phyloP scores from a whole-genome alignment of 176 grass and related monocot species.

The Pharus latifolius region DNA sequence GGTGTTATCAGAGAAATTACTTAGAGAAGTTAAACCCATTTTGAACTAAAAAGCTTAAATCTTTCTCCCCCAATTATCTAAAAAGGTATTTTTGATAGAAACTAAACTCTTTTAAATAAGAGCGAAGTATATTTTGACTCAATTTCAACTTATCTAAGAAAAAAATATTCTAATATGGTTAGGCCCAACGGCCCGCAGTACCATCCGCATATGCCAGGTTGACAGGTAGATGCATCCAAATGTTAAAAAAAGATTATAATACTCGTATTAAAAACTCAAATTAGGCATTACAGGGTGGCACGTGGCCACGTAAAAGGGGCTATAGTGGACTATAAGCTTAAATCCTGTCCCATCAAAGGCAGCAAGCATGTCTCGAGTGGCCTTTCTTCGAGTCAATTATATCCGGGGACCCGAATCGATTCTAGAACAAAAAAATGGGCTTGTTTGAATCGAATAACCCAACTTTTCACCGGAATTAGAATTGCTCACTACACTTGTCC shows the following conservation, averaged over 20 bases:
- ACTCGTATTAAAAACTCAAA: not conserved
- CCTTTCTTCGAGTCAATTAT: constrained; percentile 42
- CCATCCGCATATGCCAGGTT: too few relatives aligned
- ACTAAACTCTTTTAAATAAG: too few relatives aligned
- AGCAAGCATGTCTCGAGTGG: constrained; percentile 24
- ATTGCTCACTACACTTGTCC: constrained; percentile 17
- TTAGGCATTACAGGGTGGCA: not conserved
- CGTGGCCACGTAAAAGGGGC: constrained; percentile 19
- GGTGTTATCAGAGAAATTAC: too few relatives aligned
- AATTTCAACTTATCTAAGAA: too few relatives aligned
- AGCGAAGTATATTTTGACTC: too few relatives aligned
- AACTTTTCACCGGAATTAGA: constrained; percentile 3
- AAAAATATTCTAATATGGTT: too few relatives aligned
- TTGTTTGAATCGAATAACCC: not conserved
- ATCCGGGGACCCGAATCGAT: constrained; percentile 9
- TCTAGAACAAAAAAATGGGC: not conserved
- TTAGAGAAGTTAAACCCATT: too few relatives aligned
- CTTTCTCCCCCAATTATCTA: too few relatives aligned
- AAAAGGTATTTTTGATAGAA: too few relatives aligned
- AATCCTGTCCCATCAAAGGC: constrained; percentile 19
- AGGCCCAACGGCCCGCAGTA: too few relatives aligned
- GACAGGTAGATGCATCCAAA: too few relatives aligned
- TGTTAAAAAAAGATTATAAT: not conserved
- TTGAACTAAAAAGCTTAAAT: too few relatives aligned
- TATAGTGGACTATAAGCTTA: constrained; percentile 38